A percentile compares a stretch with the other conserved stretches of the same genome.
Conservation (phyloP, 768 basidiomycete genomes). For the Pulveroboletus sp. region DNA sequence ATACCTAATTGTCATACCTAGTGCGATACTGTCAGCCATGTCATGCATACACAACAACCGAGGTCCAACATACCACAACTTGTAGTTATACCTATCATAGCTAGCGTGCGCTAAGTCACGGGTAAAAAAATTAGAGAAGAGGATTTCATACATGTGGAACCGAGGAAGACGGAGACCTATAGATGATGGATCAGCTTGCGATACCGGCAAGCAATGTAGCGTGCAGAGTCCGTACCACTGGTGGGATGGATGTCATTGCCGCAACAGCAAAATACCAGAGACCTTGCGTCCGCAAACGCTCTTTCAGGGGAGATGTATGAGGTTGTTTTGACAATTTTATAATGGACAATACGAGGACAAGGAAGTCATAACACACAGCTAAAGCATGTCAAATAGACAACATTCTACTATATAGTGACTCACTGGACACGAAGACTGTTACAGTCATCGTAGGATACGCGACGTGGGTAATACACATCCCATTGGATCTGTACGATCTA, state of each 20-base stretch:
- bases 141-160: constrained; percentile 5
- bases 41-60: background rate
- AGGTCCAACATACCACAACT: constrained; percentile 4
- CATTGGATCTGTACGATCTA: background rate
- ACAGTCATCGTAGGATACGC: background rate
- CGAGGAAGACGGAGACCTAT: constrained; percentile 13
- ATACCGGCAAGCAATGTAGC: background rate
- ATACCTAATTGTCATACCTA: constrained; percentile 18
- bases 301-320: constrained; percentile 8
- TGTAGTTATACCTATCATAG: constrained; percentile 4
- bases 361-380: constrained; percentile 22
- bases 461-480: background rate
- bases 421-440: constrained; percentile 18
- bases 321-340: constrained; percentile 11
- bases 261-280: constrained; percentile 16
- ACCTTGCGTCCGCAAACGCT: constrained; percentile 15
- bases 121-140: background rate
- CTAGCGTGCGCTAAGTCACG: background rate
- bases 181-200: background rate
- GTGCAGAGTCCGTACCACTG: constrained; percentile 15
- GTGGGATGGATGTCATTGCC: constrained; percentile 8
- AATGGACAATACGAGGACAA: constrained; percentile 16
- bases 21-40: background rate
- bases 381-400: background rate
- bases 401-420: background rate